phyloP scores from a whole-genome alignment of 106 monocot species.

The Platanthera guangdongensis region DNA sequence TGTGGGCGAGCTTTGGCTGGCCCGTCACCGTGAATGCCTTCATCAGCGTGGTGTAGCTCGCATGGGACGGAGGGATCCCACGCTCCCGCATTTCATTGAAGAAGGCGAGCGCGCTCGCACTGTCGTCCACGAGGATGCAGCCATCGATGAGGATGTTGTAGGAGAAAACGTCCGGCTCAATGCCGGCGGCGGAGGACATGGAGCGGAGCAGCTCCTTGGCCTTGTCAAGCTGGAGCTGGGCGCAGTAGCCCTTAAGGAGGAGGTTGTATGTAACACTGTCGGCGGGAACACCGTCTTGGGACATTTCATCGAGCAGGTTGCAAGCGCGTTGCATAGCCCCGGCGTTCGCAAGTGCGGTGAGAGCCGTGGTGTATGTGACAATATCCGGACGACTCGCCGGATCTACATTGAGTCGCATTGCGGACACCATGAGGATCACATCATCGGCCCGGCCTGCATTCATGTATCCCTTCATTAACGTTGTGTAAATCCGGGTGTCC shows the following conservation, averaged over 20 bases:
- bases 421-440: constrained; percentile 58
- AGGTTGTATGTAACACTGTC: constrained; percentile 86
- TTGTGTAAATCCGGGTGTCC: constrained; percentile 68
- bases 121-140: constrained; percentile 72
- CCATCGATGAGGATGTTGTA: constrained; percentile 90
- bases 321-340: constrained; percentile 58
- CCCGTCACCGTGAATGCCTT: constrained; percentile 80
- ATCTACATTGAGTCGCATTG: constrained; percentile 60
- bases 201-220: constrained; percentile 55
- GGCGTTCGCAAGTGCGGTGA: constrained; percentile 47
- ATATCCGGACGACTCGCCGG: constrained; percentile 59
- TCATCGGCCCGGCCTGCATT: constrained; percentile 59
- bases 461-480: constrained; percentile 95
- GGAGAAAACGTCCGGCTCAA: constrained; percentile 62
- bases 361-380: constrained; percentile 86
- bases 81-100: constrained; percentile 87
- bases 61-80: constrained; percentile 66
- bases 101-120: constrained; percentile 63
- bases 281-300: constrained; percentile 26
- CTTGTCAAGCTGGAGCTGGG: constrained; percentile 66
- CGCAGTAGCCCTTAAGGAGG: constrained; percentile 83
- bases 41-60: constrained; percentile 96
- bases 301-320: constrained; percentile 63
- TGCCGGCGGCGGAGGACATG: constrained; percentile 31
- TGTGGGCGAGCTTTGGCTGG: constrained; percentile 68